Evolutionary conservation across 192 early-diverging fungal genomes (phyloP), one percentile per base, ranked within the genome.

Genomic region (Coemansia sp.): DNA sequence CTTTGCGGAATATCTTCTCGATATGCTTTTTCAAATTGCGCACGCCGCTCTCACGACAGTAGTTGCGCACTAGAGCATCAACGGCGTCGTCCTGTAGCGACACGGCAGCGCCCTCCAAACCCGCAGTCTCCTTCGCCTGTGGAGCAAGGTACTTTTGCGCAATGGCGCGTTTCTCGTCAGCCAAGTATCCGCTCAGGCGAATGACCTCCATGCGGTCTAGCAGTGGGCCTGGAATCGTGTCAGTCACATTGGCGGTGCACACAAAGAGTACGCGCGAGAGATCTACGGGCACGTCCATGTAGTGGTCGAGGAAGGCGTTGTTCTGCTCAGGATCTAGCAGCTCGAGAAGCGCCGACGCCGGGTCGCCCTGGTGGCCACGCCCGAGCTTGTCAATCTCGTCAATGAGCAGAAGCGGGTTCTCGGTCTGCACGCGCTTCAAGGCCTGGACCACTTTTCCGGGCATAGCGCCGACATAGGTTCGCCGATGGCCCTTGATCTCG

Each of bases 321-420:
- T 99, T 99, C 76, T 99, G 98, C 75, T 99, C 98, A 12, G 98
- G 98, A 64, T 99, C 98, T 16, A 99, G 84, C 41, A 99, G 84
- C 81, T 99, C 98, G 3, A 99, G 81, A 52, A 99, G 87, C 9
- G 98, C 98, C 7, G 95, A 97, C 1, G 98, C 93, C 12, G 96
- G 96, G 65, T 99, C 96, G 70, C 98, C 98, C 78, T 99, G 98
- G 67, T 97, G 94, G 22, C 98, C 96, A 36, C 94, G 90, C 22
- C 97, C 97, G 33, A 99, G 86, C 86, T 99, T 99, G 87, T 99
- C 97, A 29, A 99, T 95, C 88, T 99, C 98, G 85, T 99, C 98
- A 70, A 99, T 98, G 84, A 99, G 87, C 52, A 99, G 90, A 27
- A 99, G 79, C 16, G 96, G 96, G 78, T 99, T 99, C 82, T 98